Evolutionary conservation across 2,329 filamentous ascomycete species (phyloP).

Genomic region (Penicillium sp.): DNA sequence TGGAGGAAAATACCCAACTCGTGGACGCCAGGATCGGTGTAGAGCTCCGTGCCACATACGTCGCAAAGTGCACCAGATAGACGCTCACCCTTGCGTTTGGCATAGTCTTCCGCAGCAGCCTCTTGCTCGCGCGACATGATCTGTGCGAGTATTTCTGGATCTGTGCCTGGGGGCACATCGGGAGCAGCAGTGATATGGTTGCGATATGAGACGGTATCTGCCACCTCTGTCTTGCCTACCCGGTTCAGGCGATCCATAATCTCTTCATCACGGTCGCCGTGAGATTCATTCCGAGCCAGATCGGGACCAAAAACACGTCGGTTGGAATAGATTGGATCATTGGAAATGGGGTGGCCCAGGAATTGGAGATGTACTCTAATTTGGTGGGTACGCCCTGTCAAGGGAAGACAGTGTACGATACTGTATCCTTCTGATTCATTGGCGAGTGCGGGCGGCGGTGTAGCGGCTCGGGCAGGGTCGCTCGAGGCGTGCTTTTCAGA

Average conservation of each 20-base stretch:
- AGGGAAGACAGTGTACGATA: conserved; percentile 85
- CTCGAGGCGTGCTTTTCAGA: conserved; percentile 20
- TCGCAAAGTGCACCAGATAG: conserved; percentile 80
- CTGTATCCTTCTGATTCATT: conserved; percentile 69
- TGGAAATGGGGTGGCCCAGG: conserved; percentile 88
- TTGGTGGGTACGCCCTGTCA: conserved; percentile 93
- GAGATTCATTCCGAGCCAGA: conserved; percentile 64
- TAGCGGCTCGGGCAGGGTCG: conserved; percentile 22
- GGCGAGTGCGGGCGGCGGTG: conserved; percentile 29
- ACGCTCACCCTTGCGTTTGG: conserved; percentile 85
- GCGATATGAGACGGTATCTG: conserved; percentile 85
- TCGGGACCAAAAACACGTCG: conserved; percentile 80
- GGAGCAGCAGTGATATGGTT: conserved; percentile 39
- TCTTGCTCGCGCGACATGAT: conserved; percentile 51
- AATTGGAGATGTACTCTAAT: conserved; percentile 92
- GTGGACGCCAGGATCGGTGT: conserved; percentile 83
- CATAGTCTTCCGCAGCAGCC: conserved; percentile 84
- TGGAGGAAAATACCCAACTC: conserved; percentile 93
- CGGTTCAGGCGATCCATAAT: conserved; percentile 76
- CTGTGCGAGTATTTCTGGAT: conserved; percentile 35
- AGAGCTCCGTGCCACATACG: conserved; percentile 78
- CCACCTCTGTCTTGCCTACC: conserved; percentile 92
- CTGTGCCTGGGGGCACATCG: conserved; percentile 32
- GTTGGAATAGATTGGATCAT: conserved; percentile 97
- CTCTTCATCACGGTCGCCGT: conserved; percentile 73